Conservation (phyloP, 2,329 filamentous ascomycete genomes). For the Pseudomassariella vexata region DNA sequence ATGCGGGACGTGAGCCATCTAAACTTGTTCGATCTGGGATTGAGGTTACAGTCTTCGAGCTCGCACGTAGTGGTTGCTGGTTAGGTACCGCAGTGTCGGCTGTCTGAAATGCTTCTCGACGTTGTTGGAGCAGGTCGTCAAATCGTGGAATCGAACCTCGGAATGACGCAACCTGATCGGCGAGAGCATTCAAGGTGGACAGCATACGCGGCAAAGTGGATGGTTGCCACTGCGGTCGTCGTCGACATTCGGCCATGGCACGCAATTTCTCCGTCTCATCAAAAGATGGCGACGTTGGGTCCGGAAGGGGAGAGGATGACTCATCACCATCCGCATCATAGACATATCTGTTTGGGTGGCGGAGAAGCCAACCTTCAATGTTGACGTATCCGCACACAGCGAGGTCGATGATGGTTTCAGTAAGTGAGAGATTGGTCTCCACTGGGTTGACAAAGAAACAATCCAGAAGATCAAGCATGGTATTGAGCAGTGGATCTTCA, state of each 20-base stretch:
- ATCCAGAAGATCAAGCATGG: slow-evolving; percentile 64
- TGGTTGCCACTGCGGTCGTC: slow-evolving; percentile 46
- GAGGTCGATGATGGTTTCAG: slow-evolving; percentile 75
- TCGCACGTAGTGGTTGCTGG: slow-evolving; percentile 21
- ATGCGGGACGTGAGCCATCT: slow-evolving; percentile 41
- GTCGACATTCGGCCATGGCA: slow-evolving; percentile 44
- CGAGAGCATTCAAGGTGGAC: slow-evolving; percentile 51
- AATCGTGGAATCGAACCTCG: slow-evolving; percentile 63
- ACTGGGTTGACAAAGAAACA: slow-evolving; percentile 87
- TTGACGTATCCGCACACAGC: slow-evolving; percentile 79
- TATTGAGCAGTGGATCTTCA: slow-evolving; percentile 58
- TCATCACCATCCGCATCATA: slow-evolving; percentile 42
- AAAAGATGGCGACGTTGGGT: slow-evolving; percentile 13
- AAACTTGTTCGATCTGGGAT: slow-evolving; percentile 33
- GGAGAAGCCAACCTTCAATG: slow-evolving; percentile 85
- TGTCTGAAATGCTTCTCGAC: slow-evolving; percentile 57
- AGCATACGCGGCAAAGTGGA: slow-evolving; percentile 49
- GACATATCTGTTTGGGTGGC: slow-evolving; percentile 60
- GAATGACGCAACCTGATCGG: slow-evolving; percentile 58
- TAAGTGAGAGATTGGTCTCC: slow-evolving; percentile 84
- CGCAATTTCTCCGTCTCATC: slow-evolving; percentile 38
- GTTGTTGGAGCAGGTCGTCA: slow-evolving; percentile 63
- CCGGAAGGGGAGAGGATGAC: slow-evolving; percentile 9
- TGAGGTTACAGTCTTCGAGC: slow-evolving; percentile 17
- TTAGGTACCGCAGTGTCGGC: slow-evolving; percentile 43